phyloP scores from a whole-genome alignment of 2,329 filamentous ascomycete species.

The Neodidymelliopsis sp. region DNA sequence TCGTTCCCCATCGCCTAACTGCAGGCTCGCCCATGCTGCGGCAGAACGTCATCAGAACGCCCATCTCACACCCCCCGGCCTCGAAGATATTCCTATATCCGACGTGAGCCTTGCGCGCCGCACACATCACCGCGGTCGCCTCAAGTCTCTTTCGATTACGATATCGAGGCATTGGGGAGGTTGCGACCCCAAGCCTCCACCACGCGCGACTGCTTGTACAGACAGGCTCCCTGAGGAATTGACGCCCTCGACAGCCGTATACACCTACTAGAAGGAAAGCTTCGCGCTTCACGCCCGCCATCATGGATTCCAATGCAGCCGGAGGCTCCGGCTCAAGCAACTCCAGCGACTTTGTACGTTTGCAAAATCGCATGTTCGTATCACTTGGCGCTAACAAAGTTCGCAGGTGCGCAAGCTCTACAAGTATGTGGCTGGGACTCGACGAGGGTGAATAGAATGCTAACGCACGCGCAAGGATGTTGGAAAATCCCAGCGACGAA shows the following conservation, averaged over 20 bases:
- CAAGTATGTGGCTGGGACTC: conserved; percentile 70
- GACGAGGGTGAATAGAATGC: conserved; percentile 16
- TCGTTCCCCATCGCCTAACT: conserved; percentile 25
- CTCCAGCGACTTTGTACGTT: conserved; percentile 93
- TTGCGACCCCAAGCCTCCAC: conserved; percentile 17
- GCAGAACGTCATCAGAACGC: conserved; percentile 33
- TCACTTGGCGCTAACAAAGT: conserved; percentile 27
- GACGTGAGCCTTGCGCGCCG: conserved; percentile 28
- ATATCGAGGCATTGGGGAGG: conserved; percentile 17
- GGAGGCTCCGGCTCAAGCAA: conserved; percentile 68
- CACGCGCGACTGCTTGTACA: conserved; percentile 5
- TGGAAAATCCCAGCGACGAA: conserved; percentile 92
- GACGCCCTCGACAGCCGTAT: neutral
- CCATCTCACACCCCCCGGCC: conserved; percentile 25
- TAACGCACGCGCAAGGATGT: conserved; percentile 71
- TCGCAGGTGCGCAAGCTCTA: conserved; percentile 93
- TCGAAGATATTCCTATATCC: conserved; percentile 18
- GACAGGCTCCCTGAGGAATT: neutral
- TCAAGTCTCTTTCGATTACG: neutral
- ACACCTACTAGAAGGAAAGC: neutral
- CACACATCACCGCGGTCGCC: conserved; percentile 6
- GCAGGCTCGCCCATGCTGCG: conserved; percentile 29
- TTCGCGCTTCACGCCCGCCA: conserved; percentile 15
- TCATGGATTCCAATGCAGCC: conserved; percentile 44
- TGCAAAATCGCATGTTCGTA: neutral